Base-by-base conservation (phyloP, 2,329 filamentous ascomycete genomes). In the Claviceps arundinis region DNA sequence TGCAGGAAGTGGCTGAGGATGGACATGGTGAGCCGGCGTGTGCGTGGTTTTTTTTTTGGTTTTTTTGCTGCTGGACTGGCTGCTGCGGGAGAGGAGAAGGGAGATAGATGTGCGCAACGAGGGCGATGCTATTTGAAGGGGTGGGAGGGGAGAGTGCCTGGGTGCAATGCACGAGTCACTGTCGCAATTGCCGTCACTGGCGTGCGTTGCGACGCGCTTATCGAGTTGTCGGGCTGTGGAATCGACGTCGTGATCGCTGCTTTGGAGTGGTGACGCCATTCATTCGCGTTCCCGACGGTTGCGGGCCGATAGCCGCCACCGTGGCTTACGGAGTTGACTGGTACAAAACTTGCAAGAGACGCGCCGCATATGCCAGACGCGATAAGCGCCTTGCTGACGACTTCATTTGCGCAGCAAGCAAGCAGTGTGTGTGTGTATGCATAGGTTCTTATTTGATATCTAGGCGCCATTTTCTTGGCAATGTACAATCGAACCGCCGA, bases 1-100 rank as follows among this genome's bases (percentile, higher is more conserved):
- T 75, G 73, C 38, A 86, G 76, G 50, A 85, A 65, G 48, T 69
- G 67, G 44, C 66, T 61, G 37, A 71, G 55, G 37, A 71, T 59
- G n/a, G 65, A 54, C 65, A 69, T 70, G 46, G 14, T 30, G 26
- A 7, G 26, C 26, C 7, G 26, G 26, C 26, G 8, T 22, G 26
- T 30, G 38, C 38, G n/a, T 40, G 38, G 16, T 40, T n/a, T n/a
- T 8, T 38, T 14, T 38, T 16, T 38, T 38, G n/a, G n/a, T 38
- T 38, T 54, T 58, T n/a, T 22, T 2, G 26, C 26, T 30, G 26
- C 26, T 43, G 13, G 34, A 41, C 42, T 44, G 42, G 11, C 26
- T 30, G 26, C 26, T 30, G 26, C 26, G 26, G 8, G 8, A 30
- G 8, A 30, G 8, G 26, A 30, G 2, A 30, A 30, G 8, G 26